Evolutionary conservation across 1,139 yeast genomes (phyloP).

Genomic region (Geotrichum siamense): DNA sequence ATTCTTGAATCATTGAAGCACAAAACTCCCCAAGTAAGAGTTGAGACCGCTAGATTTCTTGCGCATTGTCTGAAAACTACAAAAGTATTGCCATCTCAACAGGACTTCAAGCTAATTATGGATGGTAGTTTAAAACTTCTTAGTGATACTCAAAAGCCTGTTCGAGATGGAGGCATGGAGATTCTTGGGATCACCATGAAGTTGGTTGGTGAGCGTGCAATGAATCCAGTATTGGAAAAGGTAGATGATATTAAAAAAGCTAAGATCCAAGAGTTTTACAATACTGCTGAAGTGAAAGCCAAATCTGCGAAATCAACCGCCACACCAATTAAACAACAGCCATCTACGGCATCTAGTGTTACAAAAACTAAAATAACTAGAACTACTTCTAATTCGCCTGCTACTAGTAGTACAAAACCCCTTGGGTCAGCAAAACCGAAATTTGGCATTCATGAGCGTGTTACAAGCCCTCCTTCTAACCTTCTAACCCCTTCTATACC

Average conservation of each 20-base stretch:
- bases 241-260: slow-evolving; percentile 64
- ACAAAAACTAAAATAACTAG: neutral
- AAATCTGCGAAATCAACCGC: no score
- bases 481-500: no score
- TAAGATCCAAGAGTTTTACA: slow-evolving; percentile 57
- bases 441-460: no score
- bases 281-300: slow-evolving; percentile 45
- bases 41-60: slow-evolving; percentile 59
- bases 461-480: no score
- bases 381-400: no score
- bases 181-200: slow-evolving; percentile 78
- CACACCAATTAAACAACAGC: no score
- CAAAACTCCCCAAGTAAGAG: slow-evolving; percentile 78
- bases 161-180: slow-evolving; percentile 72
- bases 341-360: slow-evolving; percentile 16
- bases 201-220: slow-evolving; percentile 65
- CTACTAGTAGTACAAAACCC: no score
- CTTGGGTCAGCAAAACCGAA: no score
- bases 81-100: slow-evolving; percentile 42
- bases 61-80: slow-evolving; percentile 57
- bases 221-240: slow-evolving; percentile 53
- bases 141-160: slow-evolving; percentile 78
- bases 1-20: slow-evolving; percentile 55
- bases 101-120: slow-evolving; percentile 54
- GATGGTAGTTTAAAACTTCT: slow-evolving; percentile 53